Evolutionary conservation across 495 filamentous ascomycete species (phyloP).

Genomic region (Hyphodiscus hymeniophilus): DNA sequence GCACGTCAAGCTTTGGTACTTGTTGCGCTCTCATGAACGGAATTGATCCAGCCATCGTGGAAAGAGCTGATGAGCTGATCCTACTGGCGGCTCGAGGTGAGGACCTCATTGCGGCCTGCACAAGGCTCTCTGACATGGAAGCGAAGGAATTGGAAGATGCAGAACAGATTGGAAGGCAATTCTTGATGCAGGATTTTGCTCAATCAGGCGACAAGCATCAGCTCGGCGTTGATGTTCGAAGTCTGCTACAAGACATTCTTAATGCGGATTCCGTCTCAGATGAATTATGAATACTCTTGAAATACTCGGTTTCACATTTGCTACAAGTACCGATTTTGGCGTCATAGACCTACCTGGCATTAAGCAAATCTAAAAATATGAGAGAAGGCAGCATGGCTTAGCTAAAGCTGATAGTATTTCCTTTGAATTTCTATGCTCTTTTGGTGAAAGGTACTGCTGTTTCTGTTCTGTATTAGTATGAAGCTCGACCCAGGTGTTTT

Average conservation of each 20-base stretch:
- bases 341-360: neutral
- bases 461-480: neutral
- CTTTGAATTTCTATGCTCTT: conserved; percentile 1
- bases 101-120: conserved; percentile 60
- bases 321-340: neutral
- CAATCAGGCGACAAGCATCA: conserved; percentile 1
- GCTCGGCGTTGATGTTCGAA: conserved; percentile 11
- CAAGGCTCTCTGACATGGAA: conserved; percentile 50
- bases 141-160: conserved; percentile 49
- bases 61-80: conserved; percentile 70
- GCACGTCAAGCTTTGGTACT: conserved; percentile 76
- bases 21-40: conserved; percentile 81
- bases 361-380: neutral
- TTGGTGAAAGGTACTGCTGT: neutral
- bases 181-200: conserved; percentile 22
- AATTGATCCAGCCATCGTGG: conserved; percentile 60
- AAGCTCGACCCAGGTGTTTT: too few species aligned
- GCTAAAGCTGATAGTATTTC: neutral
- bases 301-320: conserved; percentile 10
- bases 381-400: neutral
- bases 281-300: neutral
- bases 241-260: conserved; percentile 17
- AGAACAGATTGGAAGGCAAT: conserved; percentile 29
- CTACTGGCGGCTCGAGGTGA: conserved; percentile 62
- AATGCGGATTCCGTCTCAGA: conserved; percentile 7